These are phyloP conservation scores for Backusella sp. DNA, from an alignment of 192 early-diverging fungal species.

Conservation along the genomic window DNA sequence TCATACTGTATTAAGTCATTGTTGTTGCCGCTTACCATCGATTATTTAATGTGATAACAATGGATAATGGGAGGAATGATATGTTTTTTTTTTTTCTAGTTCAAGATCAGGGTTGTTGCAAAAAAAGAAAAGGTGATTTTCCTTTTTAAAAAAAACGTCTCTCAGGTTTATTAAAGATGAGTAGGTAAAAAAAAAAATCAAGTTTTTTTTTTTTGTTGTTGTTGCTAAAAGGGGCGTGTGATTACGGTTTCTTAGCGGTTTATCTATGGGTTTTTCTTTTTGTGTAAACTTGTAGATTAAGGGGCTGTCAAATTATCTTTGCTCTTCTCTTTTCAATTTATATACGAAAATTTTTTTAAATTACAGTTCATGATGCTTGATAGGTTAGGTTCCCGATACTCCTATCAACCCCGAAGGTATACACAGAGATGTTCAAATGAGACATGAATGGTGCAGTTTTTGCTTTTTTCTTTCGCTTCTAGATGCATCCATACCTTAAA, in stretches of 20 bases:
- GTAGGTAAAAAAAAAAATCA: background rate
- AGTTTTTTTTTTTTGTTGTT: background rate
- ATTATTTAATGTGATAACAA: background rate
- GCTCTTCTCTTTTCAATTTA: background rate
- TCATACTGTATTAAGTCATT: background rate
- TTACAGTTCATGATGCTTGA: background rate
- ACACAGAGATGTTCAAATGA: background rate
- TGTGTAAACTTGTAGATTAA: background rate
- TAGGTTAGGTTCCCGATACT: background rate
- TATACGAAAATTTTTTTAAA: background rate
- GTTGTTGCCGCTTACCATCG: slow-evolving; percentile 1
- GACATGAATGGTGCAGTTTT: background rate
- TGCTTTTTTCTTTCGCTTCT: background rate
- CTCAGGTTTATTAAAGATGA: background rate
- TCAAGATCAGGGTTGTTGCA: background rate
- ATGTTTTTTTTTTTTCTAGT: background rate
- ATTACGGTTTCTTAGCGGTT: background rate
- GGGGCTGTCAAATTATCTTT: background rate
- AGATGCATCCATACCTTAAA: background rate
- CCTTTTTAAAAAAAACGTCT: background rate
- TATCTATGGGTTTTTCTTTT: background rate
- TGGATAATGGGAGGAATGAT: background rate
- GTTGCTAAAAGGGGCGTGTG: background rate
- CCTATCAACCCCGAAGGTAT: background rate
- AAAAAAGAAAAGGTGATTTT: background rate